Base-by-base conservation (phyloP, 352 stramenopile species). In the Phytophthora sp. region DNA sequence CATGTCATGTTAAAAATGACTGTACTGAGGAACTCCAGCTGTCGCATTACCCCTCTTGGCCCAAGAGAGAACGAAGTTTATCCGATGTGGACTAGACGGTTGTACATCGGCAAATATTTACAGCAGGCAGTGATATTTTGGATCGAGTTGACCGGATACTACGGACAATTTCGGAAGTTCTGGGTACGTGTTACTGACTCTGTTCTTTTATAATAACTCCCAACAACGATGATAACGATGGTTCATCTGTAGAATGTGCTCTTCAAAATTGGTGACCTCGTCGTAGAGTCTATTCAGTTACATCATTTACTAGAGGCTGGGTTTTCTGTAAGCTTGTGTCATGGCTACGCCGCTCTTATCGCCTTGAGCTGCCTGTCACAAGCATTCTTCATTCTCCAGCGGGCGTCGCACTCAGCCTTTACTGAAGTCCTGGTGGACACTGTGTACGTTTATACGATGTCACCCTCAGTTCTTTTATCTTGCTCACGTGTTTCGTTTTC, bases 1-100 rank as follows among this genome's bases (percentile, higher is more conserved):
- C 41, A 66, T 24, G 44, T 75, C 5, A 37, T 76, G 23, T 34
- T 74, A 13, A 66, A 63, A 39, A 79, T 79, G 71, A 55, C 54
- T 2, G 2, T 66, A 0, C 42, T 43, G 27, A 31, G 60, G 27
- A 72, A 37, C 24, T 34, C 30, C 2, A 62, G 34, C 15, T 50
- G 20, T 15, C 24, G 20, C 24, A 26, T 34, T 24, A 3, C 17
- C 6, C 27, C 38, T 1, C 18, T 17, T n/a, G 27, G 27, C 17
- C 37, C 27, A 5, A 39, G 18, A n/a, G 21, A 26, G 8, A 5
- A 32, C 2, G 26, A 59, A 34, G 18, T 51, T 7, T 18, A 5
- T 11, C 27, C 12, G 3, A 32, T 34, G 34, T 38, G 34, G 32
- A 17, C 35, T 30, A 48, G 20, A 43, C 26, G 41, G 4, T 38